Base-by-base conservation (phyloP, 345 rosid genomes). In the Salix exigua region DNA sequence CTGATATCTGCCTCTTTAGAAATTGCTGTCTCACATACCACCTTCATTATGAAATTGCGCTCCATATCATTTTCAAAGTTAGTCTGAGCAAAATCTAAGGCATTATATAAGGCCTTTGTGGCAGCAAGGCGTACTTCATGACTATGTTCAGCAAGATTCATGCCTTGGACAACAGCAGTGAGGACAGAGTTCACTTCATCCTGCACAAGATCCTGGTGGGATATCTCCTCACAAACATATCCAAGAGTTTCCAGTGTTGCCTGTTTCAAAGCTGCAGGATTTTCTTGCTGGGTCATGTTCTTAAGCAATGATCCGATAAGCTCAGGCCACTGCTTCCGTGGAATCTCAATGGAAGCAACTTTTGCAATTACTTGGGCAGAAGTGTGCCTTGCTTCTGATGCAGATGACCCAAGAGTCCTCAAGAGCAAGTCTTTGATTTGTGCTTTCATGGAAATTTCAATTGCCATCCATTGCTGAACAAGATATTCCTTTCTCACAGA, bases 61-160 rank as follows among this genome's bases (percentile, higher is more conserved):
- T 96, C 99, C 92, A 91, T 92, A 77, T 96, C 97, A 80, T 96
- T 94, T 71, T 91, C 91, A 82, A 96, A 96, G 87, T 96, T 96
- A 26, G 92, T 86, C 83, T 90, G 96, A 50, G 99, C 97, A 88
- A 96, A 96, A 73, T 89, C 95, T 38, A 93, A 77, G 64, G 99
- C 99, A 84, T 96, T 93, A 80, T 81, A 88, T 66, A 93, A 78
- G 48, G 97, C 97, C 78, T 75, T 87, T 40, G 97, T 91, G 60
- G 99, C 97, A 17, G 97, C 94, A 69, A 92, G 94, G 63, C 97
- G 90, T 46, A 96, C 94, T 68, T 92, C 97, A 48, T 85, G 86
- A 61, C 88, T 81, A 73, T 89, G 88, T 82, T 87, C 97, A 71
- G 92, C 80, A 80, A 81, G 89, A 82, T 84, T 93, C 99, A 96